These are phyloP conservation scores for Globisporangium viniferum DNA, from an alignment of 352 stramenopile genomes.

Conservation along the genomic window DNA sequence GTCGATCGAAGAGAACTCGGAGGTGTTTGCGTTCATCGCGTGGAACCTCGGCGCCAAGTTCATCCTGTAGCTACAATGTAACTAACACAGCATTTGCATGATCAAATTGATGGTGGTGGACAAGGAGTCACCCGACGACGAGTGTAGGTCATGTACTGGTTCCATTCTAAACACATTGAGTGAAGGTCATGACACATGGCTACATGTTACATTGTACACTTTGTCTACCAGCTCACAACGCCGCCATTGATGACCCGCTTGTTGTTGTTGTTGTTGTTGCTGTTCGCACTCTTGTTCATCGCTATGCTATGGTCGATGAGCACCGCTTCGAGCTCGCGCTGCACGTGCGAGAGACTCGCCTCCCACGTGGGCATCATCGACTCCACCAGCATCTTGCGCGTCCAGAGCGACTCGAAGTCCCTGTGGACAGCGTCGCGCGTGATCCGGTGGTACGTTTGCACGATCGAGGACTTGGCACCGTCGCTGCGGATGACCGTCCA, in stretches of 20 bases:
- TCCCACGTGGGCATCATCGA: neutral
- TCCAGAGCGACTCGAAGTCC: neutral
- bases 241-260: neutral
- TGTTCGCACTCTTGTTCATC: neutral
- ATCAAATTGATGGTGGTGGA: too few relatives aligned
- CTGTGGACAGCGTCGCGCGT: neutral
- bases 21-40: neutral
- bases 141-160: too few relatives aligned
- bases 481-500: neutral
- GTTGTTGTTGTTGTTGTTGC: neutral
- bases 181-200: too few relatives aligned
- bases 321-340: neutral
- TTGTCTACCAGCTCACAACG: neutral
- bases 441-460: constrained; percentile 1
- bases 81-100: too few relatives aligned
- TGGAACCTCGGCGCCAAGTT: constrained; percentile 6
- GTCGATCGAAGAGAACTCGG: constrained; percentile 78
- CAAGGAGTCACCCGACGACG: too few relatives aligned
- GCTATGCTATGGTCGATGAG: neutral
- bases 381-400: neutral
- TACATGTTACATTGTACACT: neutral
- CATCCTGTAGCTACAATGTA: neutral
- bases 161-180: too few relatives aligned
- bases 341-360: neutral
- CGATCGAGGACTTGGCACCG: neutral